These are phyloP conservation scores for Cladobotryum mycophilum DNA, from an alignment of 2,329 filamentous ascomycete species.

Conservation along the genomic window DNA sequence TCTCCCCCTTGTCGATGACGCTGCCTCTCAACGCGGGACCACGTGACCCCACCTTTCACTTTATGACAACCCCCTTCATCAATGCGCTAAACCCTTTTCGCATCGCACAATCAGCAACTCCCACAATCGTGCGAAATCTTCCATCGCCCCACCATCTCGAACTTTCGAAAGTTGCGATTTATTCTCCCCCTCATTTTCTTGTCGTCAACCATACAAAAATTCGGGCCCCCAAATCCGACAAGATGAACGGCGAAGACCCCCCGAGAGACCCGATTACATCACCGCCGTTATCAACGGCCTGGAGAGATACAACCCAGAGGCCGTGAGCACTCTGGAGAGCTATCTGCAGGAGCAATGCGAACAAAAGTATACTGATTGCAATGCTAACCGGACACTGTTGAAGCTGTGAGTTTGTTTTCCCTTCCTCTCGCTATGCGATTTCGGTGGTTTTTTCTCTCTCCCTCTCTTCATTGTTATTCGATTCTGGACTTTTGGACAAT, in stretches of 20 bases:
- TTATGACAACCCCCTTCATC: conserved; percentile 18
- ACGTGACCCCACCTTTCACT: conserved; percentile 24
- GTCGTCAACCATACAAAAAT: conserved; percentile 7
- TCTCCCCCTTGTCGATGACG: conserved; percentile 24
- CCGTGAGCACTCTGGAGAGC: conserved; percentile 84
- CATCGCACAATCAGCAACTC: conserved; percentile 33
- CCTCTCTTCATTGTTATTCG: no score
- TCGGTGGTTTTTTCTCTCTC: no score
- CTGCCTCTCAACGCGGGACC: conserved; percentile 21
- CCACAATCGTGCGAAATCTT: conserved; percentile 39
- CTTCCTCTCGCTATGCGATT: no score
- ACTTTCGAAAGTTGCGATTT: conserved; percentile 24
- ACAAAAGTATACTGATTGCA: conserved; percentile 87
- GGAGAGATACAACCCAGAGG: conserved; percentile 98
- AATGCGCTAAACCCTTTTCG: conserved; percentile 30
- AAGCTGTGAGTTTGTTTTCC: conserved; percentile 76
- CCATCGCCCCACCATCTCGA: conserved; percentile 37
- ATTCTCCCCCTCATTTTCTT: conserved; percentile 14
- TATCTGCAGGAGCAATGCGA: conserved; percentile 96
- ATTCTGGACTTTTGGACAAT: background rate
- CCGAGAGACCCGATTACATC: conserved; percentile 87
- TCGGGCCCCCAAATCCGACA: conserved; percentile 29
- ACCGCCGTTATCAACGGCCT: conserved; percentile 92
- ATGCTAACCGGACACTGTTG: conserved; percentile 89
- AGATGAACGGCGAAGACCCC: conserved; percentile 73